Evolutionary conservation across 129 eudicot genomes (phyloP).

Genomic region (Erigeron canadensis): DNA sequence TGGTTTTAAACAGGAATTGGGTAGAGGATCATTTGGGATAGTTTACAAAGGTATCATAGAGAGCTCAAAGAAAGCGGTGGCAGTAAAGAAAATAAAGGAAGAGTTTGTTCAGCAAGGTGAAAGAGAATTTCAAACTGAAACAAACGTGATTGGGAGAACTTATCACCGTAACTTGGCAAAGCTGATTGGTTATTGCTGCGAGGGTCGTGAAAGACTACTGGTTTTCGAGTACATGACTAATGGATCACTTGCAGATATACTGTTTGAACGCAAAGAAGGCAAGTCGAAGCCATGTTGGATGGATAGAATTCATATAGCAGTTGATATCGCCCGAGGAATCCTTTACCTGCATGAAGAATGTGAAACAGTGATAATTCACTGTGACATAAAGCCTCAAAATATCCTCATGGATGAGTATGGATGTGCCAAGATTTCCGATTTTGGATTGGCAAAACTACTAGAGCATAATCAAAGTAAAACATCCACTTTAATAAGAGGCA

Average conservation of each 20-base stretch:
- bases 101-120: background rate
- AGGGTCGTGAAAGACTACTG: conserved; percentile 35
- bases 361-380: conserved; percentile 36
- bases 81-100: no score
- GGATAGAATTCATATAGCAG: conserved; percentile 23
- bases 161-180: conserved; percentile 44
- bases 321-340: conserved; percentile 31
- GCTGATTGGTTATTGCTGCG: conserved; percentile 43
- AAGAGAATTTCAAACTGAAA: conserved; percentile 41
- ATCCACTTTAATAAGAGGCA: conserved; percentile 26
- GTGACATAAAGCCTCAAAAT: conserved; percentile 48
- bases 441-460: conserved; percentile 33
- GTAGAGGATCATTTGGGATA: conserved; percentile 48
- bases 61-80: no score
- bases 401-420: conserved; percentile 38
- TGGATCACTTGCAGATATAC: conserved; percentile 46
- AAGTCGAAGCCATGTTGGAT: conserved; percentile 29
- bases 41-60: conserved; percentile 34
- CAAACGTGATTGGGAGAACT: conserved; percentile 44
- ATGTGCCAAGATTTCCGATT: conserved; percentile 33
- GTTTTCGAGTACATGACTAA: conserved; percentile 48
- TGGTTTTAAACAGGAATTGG: conserved; percentile 41
- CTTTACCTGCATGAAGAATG: conserved; percentile 41
- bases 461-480: conserved; percentile 29
- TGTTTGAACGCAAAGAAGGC: conserved; percentile 20